Evolutionary conservation across 257 asterid genomes (phyloP).

Genomic region (Linaria vulgaris): DNA sequence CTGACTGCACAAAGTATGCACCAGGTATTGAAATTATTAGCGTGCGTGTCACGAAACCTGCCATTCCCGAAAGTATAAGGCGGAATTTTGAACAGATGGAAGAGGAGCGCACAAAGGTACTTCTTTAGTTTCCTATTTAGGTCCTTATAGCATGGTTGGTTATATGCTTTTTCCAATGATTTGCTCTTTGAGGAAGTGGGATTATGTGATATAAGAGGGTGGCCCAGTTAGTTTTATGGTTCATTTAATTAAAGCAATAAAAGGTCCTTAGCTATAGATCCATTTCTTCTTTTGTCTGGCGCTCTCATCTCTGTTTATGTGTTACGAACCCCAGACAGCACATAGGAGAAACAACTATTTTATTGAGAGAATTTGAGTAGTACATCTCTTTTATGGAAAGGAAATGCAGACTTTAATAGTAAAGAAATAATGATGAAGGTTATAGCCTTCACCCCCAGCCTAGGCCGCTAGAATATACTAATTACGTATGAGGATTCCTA

Average conservation of each 20-base stretch:
- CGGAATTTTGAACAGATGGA: conserved; percentile 92
- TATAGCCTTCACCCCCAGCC: too few relatives aligned
- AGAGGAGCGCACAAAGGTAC: conserved; percentile 97
- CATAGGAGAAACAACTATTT: too few relatives aligned
- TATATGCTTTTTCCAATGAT: not conserved
- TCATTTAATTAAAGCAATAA: conserved; percentile 8
- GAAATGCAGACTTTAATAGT: too few relatives aligned
- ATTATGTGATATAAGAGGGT: not conserved
- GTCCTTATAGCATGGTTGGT: conserved; percentile 4
- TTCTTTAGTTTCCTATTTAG: conserved; percentile 20
- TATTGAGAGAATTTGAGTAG: too few relatives aligned
- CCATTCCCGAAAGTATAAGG: conserved; percentile 83
- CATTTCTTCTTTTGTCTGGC: not conserved
- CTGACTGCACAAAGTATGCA: conserved; percentile 97
- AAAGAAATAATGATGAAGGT: too few relatives aligned
- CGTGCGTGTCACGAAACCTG: conserved; percentile 95
- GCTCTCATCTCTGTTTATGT: not conserved
- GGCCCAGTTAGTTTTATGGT: conserved; percentile 12
- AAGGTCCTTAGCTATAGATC: conserved; percentile 7
- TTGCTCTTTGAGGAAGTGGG: conserved; percentile 16
- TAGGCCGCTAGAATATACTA: too few relatives aligned
- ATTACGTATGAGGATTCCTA: too few relatives aligned
- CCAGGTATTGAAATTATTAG: conserved; percentile 96
- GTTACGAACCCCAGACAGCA: too few relatives aligned
- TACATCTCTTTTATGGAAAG: too few relatives aligned